These are phyloP conservation scores for Colletotrichum sp. DNA, from an alignment of 2,329 filamentous ascomycete species.

Conservation along the genomic window DNA sequence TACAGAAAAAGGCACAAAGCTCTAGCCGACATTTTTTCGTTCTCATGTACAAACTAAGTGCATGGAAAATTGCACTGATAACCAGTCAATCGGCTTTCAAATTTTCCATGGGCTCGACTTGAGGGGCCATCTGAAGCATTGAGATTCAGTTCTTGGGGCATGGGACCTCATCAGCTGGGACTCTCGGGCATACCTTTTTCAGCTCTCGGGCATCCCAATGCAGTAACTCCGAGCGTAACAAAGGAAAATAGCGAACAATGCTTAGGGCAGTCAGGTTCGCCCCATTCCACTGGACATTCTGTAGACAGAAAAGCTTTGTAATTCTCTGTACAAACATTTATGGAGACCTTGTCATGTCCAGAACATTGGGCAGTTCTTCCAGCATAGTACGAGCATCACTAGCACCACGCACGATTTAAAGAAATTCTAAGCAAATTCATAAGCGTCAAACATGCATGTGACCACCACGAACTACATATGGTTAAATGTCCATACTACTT, in stretches of 20 bases:
- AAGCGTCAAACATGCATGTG: not conserved
- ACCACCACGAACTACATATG: not conserved
- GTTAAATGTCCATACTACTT: not conserved
- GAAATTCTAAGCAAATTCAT: not conserved
- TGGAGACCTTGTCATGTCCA: not conserved
- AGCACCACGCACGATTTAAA: not conserved
- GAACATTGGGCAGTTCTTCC: not conserved
- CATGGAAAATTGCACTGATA: accelerated
- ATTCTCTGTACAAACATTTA: not conserved
- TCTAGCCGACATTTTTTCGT: not conserved
- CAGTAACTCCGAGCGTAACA: not conserved
- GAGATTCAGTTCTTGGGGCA: not conserved
- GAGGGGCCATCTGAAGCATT: not conserved
- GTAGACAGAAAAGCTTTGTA: not conserved
- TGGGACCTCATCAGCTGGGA: not conserved
- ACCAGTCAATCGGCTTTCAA: not conserved
- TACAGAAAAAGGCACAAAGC: not conserved
- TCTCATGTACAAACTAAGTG: not conserved
- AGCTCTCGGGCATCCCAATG: not conserved
- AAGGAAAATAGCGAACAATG: not conserved
- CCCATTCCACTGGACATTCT: not conserved
- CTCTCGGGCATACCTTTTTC: not conserved
- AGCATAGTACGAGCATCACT: not conserved
- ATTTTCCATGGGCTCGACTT: not conserved
- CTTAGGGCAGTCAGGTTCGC: not conserved